These are phyloP conservation scores for Claviceps africana DNA, from an alignment of 2,329 filamentous ascomycete species.

Conservation along the genomic window DNA sequence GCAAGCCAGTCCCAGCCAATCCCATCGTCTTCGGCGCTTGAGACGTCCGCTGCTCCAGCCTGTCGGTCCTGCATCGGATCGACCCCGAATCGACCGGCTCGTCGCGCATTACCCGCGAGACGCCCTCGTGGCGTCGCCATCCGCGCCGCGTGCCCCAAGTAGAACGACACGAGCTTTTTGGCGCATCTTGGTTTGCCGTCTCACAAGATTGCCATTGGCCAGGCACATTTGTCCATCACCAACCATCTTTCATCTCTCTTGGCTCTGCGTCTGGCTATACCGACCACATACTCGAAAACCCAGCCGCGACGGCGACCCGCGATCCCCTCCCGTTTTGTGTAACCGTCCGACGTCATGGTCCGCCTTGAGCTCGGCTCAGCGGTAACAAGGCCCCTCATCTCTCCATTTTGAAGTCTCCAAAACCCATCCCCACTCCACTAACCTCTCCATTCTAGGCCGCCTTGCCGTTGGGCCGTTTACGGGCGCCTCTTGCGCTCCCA, in stretches of 20 bases:
- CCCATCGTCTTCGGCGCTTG: neutral
- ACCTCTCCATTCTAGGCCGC: neutral
- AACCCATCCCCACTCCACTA: neutral
- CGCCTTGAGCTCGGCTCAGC: conserved; percentile 5
- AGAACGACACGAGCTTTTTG: neutral
- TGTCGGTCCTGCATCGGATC: too few relatives aligned
- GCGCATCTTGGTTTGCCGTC: neutral
- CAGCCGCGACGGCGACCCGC: neutral
- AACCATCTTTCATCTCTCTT: neutral
- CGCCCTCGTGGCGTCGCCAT: neutral
- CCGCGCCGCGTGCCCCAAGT: neutral
- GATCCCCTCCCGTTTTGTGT: neutral
- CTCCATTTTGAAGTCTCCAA: neutral
- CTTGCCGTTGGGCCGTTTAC: conserved; percentile 8
- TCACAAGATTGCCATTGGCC: neutral
- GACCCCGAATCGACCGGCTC: neutral
- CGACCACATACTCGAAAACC: neutral
- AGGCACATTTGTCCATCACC: neutral
- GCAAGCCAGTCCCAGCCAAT: neutral
- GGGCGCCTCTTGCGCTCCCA: conserved; percentile 11
- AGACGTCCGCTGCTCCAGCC: neutral
- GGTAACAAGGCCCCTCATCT: neutral
- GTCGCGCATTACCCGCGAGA: neutral
- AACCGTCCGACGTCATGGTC: conserved; percentile 2
- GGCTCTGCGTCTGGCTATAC: neutral